phyloP scores from a whole-genome alignment of 192 early-diverging fungal species.

The Linnemannia zychae region DNA sequence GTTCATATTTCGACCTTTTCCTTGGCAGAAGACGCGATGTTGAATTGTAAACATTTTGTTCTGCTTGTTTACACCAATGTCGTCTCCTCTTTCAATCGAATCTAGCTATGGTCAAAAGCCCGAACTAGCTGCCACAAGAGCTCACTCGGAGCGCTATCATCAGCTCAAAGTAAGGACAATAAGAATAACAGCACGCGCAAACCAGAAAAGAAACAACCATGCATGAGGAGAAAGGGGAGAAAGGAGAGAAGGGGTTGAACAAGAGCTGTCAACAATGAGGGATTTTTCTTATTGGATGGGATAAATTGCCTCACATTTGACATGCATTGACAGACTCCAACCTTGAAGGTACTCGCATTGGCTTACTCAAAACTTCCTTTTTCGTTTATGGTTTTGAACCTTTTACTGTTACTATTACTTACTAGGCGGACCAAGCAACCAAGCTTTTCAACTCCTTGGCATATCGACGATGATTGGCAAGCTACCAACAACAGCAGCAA shows the following conservation, averaged over 20 bases:
- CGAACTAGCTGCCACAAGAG: slow-evolving; percentile 22
- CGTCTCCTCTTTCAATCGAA: neutral
- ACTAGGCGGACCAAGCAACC: slow-evolving; percentile 49
- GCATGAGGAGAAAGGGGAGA: neutral
- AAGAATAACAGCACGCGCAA: too few species aligned
- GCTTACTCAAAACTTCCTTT: neutral
- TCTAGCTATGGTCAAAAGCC: slow-evolving; percentile 38
- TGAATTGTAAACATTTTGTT: neutral
- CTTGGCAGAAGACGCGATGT: neutral
- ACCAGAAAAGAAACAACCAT: neutral
- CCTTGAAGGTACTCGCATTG: slow-evolving; percentile 6
- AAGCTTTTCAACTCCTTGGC: slow-evolving; percentile 55
- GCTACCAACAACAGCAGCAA: neutral
- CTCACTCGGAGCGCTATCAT: slow-evolving; percentile 49
- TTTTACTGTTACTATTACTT: neutral
- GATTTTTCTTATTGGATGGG: slow-evolving; percentile 1
- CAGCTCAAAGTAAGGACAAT: slow-evolving; percentile 47
- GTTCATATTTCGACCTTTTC: too few species aligned
- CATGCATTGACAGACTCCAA: slow-evolving; percentile 20
- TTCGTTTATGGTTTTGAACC: neutral
- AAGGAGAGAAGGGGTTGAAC: neutral
- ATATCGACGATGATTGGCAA: slow-evolving; percentile 52
- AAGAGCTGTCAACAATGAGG: neutral
- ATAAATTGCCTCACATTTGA: slow-evolving; percentile 46
- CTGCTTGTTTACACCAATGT: neutral